A percentile compares a stretch with the other conserved stretches of the same genome.
These are phyloP conservation scores for Candida buenavistaensis DNA, from an alignment of 1,139 yeast species.

Conservation along the genomic window DNA sequence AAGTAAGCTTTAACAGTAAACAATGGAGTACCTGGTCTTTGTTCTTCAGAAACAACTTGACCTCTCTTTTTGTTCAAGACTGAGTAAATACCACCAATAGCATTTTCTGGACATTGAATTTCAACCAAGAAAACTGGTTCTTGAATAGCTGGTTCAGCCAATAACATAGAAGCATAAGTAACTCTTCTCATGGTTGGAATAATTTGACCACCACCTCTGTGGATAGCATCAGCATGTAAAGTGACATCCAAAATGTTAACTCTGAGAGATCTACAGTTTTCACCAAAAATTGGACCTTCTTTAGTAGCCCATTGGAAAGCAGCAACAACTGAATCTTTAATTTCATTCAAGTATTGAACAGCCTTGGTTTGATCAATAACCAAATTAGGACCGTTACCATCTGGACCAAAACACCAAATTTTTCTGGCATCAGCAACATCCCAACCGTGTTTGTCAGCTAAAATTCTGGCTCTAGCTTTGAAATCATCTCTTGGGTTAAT, in stretches of 20 bases:
- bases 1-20: constrained; percentile 99
- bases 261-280: constrained; percentile 93
- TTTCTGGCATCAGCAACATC: constrained; percentile 99
- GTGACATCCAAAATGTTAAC: constrained; percentile 98
- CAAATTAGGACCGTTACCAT: constrained; percentile 97
- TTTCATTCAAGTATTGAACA: constrained; percentile 97
- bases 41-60: constrained; percentile 98
- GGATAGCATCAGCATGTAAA: constrained; percentile 99
- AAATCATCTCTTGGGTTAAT: constrained; percentile 96
- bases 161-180: constrained; percentile 95
- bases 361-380: constrained; percentile 99
- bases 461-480: constrained; percentile 98
- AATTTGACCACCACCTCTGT: constrained; percentile 99
- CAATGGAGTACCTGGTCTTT: constrained; percentile 99
- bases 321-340: constrained; percentile 99
- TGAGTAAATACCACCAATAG: constrained; percentile 99
- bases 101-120: constrained; percentile 99
- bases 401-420: constrained; percentile 99
- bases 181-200: constrained; percentile 99
- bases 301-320: constrained; percentile 99
- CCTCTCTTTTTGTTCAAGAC: constrained; percentile 99
- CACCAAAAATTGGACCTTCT: constrained; percentile 99
- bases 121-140: constrained; percentile 99
- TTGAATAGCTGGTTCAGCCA: constrained; percentile 98
- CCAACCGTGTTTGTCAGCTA: constrained; percentile 99